A percentile compares a stretch with the other conserved stretches of the same genome.
Evolutionary conservation across 352 stramenopile genomes (phyloP).

Genomic region (Pythium coloratum): DNA sequence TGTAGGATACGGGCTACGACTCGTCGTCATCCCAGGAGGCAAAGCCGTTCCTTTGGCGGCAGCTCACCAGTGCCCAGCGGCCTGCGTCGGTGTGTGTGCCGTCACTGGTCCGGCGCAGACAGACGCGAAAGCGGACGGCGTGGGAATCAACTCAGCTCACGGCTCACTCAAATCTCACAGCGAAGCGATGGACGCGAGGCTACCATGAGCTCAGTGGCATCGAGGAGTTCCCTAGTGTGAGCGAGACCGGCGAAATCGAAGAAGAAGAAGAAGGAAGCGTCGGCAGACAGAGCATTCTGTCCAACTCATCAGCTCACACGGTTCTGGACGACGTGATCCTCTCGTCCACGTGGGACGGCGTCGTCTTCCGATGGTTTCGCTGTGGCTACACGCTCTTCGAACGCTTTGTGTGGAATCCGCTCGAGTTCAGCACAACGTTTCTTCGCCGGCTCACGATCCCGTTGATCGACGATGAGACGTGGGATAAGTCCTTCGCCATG

Average conservation of each 20-base stretch:
- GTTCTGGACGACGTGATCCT: neutral
- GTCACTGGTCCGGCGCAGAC: slow-evolving; percentile 40
- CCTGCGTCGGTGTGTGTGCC: slow-evolving; percentile 60
- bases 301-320: neutral
- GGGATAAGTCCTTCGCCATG: slow-evolving; percentile 73
- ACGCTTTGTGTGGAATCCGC: slow-evolving; percentile 62
- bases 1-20: slow-evolving; percentile 17
- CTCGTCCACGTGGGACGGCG: slow-evolving; percentile 17
- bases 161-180: slow-evolving; percentile 53
- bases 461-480: slow-evolving; percentile 77
- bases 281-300: neutral
- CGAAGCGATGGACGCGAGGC: slow-evolving; percentile 63
- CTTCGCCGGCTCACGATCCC: slow-evolving; percentile 72
- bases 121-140: slow-evolving; percentile 39
- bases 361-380: slow-evolving; percentile 24
- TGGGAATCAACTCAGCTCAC: slow-evolving; percentile 67
- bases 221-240: slow-evolving; percentile 44
- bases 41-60: slow-evolving; percentile 58
- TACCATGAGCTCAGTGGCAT: slow-evolving; percentile 68
- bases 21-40: slow-evolving; percentile 31
- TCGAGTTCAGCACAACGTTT: slow-evolving; percentile 71
- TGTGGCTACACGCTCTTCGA: slow-evolving; percentile 38
- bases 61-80: slow-evolving; percentile 48
- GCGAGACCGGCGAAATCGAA: slow-evolving; percentile 29
- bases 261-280: slow-evolving; percentile 12